These are phyloP conservation scores for Sanghuangporus baumii DNA, from an alignment of 1,284 basidiomycete genomes.

Conservation along the genomic window DNA sequence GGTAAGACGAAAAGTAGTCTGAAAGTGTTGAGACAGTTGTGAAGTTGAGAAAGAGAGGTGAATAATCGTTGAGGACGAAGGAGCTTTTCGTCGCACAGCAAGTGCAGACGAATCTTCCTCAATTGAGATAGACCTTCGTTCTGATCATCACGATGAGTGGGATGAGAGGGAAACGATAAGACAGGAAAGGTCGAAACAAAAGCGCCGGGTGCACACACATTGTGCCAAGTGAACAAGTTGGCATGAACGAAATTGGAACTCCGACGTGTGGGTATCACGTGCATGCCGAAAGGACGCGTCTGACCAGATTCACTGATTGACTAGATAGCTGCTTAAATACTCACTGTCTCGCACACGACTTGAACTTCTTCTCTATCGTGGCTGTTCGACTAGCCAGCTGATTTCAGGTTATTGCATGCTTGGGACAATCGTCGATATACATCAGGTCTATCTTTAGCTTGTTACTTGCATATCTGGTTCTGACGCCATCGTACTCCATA, in stretches of 20 bases:
- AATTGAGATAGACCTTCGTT: background rate
- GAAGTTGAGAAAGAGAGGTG: no score
- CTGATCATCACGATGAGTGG: background rate
- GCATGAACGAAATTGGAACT: no score
- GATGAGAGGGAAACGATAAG: background rate
- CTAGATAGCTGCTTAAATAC: background rate
- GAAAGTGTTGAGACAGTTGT: no score
- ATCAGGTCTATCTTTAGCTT: background rate
- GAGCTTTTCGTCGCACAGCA: no score
- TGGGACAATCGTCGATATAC: no score
- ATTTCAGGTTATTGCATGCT: background rate
- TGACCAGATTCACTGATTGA: background rate
- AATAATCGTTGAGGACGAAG: no score
- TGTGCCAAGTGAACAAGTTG: no score
- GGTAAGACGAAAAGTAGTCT: no score
- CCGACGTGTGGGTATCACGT: background rate
- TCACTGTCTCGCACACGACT: background rate
- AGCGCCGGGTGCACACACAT: background rate
- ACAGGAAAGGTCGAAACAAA: background rate
- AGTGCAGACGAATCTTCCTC: background rate
- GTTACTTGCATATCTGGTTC: background rate
- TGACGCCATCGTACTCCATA: background rate
- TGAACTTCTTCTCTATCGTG: background rate
- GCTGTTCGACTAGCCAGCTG: no score
- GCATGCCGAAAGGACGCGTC: background rate